Conservation (phyloP, 2,329 filamentous ascomycete genomes). For the Amauroascus niger region DNA sequence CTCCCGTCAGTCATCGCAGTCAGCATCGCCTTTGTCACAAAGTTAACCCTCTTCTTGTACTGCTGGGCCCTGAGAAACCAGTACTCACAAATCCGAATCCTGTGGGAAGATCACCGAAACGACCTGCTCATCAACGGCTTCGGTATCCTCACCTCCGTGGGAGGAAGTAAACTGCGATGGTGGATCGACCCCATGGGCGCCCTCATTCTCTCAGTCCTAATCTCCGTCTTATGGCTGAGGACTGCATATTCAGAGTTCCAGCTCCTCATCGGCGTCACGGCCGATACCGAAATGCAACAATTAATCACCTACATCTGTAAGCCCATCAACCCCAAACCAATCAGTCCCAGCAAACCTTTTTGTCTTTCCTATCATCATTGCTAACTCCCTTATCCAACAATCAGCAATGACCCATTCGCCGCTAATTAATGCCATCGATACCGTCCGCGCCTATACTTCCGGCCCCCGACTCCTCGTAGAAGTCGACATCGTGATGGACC, state of each 20-base stretch:
- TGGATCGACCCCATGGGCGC: conserved; percentile 94
- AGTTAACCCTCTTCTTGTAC: conserved; percentile 75
- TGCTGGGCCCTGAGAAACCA: conserved; percentile 85
- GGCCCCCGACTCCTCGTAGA: conserved; percentile 85
- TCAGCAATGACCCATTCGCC: conserved; percentile 74
- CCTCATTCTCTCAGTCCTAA: conserved; percentile 68
- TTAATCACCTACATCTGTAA: conserved; percentile 75
- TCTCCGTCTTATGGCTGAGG: conserved; percentile 69
- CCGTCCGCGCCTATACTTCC: conserved; percentile 85
- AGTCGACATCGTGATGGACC: conserved; percentile 91
- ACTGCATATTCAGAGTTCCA: conserved; percentile 86
- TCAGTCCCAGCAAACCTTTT: not conserved
- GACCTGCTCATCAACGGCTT: conserved; percentile 95
- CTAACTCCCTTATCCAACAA: not conserved
- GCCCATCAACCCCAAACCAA: not conserved
- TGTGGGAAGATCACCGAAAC: conserved; percentile 96
- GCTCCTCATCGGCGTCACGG: conserved; percentile 79
- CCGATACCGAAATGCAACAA: conserved; percentile 75
- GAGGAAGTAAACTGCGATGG: conserved; percentile 79
- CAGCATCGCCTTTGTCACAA: conserved; percentile 71
- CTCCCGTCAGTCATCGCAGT: conserved; percentile 80
- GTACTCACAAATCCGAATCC: conserved; percentile 81
- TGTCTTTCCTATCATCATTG: not conserved
- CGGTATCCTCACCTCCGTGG: conserved; percentile 82
- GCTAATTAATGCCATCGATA: conserved; percentile 76